A percentile compares a stretch with the other conserved stretches of the same genome.
Conservation (phyloP, 2,329 filamentous ascomycete species). For the Pestalotiopsis sp. region DNA sequence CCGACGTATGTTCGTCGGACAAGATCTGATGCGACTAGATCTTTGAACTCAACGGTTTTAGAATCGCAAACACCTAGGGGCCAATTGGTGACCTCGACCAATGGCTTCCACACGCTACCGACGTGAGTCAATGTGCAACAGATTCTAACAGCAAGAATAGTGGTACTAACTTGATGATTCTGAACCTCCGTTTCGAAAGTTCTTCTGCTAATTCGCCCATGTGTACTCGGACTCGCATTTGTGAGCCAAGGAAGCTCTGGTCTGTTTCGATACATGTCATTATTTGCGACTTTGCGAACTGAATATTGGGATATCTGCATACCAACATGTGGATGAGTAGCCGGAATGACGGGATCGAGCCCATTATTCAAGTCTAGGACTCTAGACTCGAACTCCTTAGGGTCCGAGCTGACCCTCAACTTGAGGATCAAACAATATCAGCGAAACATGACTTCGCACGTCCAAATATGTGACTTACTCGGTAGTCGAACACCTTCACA, state of each 20-base stretch:
- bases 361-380: neutral
- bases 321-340: neutral
- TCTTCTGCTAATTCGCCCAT: neutral
- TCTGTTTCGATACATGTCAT: neutral
- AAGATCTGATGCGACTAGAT: neutral
- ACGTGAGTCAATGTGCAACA: too few relatives aligned
- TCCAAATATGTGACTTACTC: rapidly evolving
- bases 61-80: neutral
- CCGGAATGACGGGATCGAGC: neutral
- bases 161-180: neutral
- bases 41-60: neutral
- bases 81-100: neutral
- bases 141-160: neutral
- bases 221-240: neutral
- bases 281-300: neutral
- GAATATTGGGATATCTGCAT: neutral
- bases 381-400: neutral
- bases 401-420: neutral
- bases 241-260: neutral
- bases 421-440: neutral
- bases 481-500: neutral
- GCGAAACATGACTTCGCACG: rapidly evolving
- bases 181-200: neutral
- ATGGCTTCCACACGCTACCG: neutral
- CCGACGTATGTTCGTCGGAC: neutral